phyloP scores from a whole-genome alignment of 495 filamentous ascomycete species.

The Friedmanniomyces endolithicus region DNA sequence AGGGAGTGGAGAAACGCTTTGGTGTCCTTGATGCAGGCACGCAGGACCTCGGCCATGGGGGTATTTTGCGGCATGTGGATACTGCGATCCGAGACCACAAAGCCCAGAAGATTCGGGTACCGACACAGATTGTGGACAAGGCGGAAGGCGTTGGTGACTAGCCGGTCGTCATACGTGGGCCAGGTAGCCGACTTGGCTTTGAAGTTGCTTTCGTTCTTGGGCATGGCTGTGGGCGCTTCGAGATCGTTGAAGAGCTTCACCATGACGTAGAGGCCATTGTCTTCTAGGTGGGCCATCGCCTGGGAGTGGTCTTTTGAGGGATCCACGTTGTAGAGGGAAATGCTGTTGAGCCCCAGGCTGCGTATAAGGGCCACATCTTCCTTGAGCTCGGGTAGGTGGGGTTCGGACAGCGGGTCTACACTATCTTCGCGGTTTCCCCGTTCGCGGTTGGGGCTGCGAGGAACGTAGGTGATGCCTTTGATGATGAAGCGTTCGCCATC shows the following conservation, averaged over 20 bases:
- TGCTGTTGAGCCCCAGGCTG: slow-evolving; percentile 9
- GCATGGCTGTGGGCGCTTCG: not conserved
- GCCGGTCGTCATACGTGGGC: not conserved
- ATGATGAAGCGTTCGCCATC: slow-evolving; percentile 4
- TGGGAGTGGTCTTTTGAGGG: not conserved
- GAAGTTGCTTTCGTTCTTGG: not conserved
- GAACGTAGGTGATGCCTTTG: slow-evolving; percentile 9
- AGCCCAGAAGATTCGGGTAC: slow-evolving; percentile 7
- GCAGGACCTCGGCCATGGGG: slow-evolving; percentile 8
- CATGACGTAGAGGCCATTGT: slow-evolving; percentile 7
- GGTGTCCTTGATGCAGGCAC: slow-evolving; percentile 2
- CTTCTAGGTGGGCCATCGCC: slow-evolving; percentile 1
- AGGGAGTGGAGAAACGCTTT: slow-evolving; percentile 4
- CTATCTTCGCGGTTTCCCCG: not conserved
- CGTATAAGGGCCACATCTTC: not conserved
- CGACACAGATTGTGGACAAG: not conserved
- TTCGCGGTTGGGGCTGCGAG: not conserved
- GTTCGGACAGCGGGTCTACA: not conserved
- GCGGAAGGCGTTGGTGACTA: not conserved
- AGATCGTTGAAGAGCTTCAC: not conserved
- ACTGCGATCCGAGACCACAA: not conserved
- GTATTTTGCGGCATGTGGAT: not conserved
- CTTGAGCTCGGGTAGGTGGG: not conserved
- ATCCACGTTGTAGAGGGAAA: not conserved
- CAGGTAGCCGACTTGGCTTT: not conserved